Evolutionary conservation across 345 rosid species (phyloP), one percentile per base, ranked within the genome.

Genomic region (Litchi chinensis): DNA sequence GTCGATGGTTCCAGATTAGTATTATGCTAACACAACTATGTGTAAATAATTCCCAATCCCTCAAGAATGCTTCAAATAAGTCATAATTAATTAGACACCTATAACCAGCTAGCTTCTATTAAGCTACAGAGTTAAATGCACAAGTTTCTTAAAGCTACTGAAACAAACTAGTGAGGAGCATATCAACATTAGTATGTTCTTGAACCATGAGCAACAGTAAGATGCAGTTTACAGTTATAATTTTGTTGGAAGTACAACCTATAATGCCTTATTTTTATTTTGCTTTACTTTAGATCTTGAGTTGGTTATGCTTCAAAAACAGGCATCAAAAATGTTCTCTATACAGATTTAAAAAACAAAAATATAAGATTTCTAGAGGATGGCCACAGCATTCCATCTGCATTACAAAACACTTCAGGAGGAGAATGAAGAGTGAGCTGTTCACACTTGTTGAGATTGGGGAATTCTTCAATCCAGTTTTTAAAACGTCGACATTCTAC

Each of bases 1-100:
- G 54, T 12, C 24, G 57, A 32, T 43, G 76, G 56, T 39, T 74
- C 65, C 65, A 41, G 21, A 24, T 60, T 73, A 64, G 52, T 21
- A 59, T 21, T 22, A 5, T 41, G 13, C 54, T 22, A 44, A 60
- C 56, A 13, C 67, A 13, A 5, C 39, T 16, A 71, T 54, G 59
- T 18, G 21, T 21, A 8, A 71, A 46, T 10, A 32, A 7, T 26
- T 22, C 40, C 59, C 12, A 6, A 48, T 15, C 75, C 64, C 19
- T 32, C 48, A 46, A 48, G 54, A 41, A 68, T 43, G 16, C 52
- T 41, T 16, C 37, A 71, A 28, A 71, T 18, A 71, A 50, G 56
- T 50, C 56, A 71, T 0, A 7, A 46, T 46, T 11, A 46, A 6
- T 46, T 11, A 18, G 10, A 57, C 63, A 16, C 63, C 24, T 57